Percentiles rank a stretch among this genome's conserved stretches.
phyloP scores from a whole-genome alignment of 2,329 filamentous ascomycete genomes.

The Apiospora phragmitis region DNA sequence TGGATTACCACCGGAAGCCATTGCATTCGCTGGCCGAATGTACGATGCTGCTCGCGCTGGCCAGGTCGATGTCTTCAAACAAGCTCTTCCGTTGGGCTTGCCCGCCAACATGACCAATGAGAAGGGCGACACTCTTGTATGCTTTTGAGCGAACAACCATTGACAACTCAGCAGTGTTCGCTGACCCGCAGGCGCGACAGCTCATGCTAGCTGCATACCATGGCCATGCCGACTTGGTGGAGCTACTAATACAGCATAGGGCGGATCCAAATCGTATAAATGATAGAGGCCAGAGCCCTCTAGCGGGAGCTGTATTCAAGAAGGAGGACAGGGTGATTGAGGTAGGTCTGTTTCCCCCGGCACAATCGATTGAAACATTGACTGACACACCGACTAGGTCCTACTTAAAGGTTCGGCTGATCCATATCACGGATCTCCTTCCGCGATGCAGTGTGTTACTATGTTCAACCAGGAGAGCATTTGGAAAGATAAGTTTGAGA shows the following conservation, averaged over 20 bases:
- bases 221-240: constrained; percentile 62
- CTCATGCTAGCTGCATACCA: constrained; percentile 75
- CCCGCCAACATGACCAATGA: constrained; percentile 72
- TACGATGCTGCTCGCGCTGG: constrained; percentile 67
- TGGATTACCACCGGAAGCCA: constrained; percentile 60
- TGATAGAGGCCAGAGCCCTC: constrained; percentile 65
- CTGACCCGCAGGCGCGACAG: constrained; percentile 31
- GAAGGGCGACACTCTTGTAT: constrained; percentile 69
- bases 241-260: constrained; percentile 59
- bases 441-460: constrained; percentile 47
- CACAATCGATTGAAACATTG: background rate
- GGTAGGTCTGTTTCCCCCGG: background rate
- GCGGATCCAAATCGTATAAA: constrained; percentile 70
- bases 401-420: constrained; percentile 55
- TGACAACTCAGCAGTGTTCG: background rate
- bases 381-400: constrained; percentile 31
- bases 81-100: constrained; percentile 65
- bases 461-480: constrained; percentile 54
- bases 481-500: constrained; percentile 52
- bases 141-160: constrained; percentile 19
- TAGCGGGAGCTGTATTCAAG: constrained; percentile 75
- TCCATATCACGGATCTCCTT: constrained; percentile 52
- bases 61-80: constrained; percentile 56
- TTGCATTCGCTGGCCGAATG: constrained; percentile 65
- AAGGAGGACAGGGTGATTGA: constrained; percentile 57